Conservation (phyloP, 2,329 filamentous ascomycete species). For the Parastagonospora nodorum region DNA sequence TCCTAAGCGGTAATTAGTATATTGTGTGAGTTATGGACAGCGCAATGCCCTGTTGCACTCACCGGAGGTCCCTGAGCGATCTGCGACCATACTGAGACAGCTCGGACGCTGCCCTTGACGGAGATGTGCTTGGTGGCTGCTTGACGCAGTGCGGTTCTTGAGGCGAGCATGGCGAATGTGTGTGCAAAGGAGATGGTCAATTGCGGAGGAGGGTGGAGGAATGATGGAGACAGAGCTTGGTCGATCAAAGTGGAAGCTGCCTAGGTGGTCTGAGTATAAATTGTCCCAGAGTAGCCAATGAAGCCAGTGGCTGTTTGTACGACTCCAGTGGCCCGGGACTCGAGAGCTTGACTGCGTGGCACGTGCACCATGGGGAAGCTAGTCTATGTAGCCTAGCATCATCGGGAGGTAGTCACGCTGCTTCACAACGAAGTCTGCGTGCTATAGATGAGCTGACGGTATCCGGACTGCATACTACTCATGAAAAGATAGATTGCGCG, state of each 20-base stretch:
- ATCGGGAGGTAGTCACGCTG: no score
- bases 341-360: no score
- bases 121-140: conserved; percentile 42
- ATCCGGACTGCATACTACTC: no score
- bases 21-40: conserved; percentile 11
- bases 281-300: conserved; percentile 34
- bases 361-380: no score
- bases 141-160: conserved; percentile 46
- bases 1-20: conserved; percentile 40
- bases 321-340: conserved; percentile 1
- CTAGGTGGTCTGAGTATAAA: conserved; percentile 30
- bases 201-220: conserved; percentile 9
- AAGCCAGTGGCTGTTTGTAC: background rate
- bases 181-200: conserved; percentile 10
- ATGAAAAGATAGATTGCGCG: no score
- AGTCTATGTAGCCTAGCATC: no score
- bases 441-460: no score
- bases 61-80: conserved; percentile 94
- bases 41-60: conserved; percentile 51
- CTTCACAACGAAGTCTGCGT: no score
- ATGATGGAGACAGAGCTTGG: conserved; percentile 11
- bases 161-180: conserved; percentile 41
- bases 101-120: conserved; percentile 54
- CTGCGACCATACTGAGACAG: conserved; percentile 85
- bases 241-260: conserved; percentile 10